Evolutionary conservation across 1,139 yeast genomes (phyloP), one percentile per base, ranked within the genome.

Genomic region (Magnusiomyces tetraspermus): DNA sequence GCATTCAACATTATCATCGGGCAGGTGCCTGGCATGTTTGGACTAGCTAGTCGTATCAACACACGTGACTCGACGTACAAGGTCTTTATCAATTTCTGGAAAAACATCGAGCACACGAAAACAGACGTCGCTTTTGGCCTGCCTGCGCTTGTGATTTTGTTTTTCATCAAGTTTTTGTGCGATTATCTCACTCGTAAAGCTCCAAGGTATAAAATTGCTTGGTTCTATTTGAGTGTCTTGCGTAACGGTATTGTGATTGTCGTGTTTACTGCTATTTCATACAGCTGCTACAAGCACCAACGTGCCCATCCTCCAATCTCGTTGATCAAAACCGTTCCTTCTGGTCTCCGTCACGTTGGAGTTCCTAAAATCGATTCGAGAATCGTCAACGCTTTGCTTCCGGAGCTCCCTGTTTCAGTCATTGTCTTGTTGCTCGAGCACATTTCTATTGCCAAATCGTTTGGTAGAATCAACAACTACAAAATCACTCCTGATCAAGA

Each of bases 401-500:
- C 83, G 3, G 94, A 89, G 64, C 71, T 90, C 51, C 97, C 97
- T 2, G 92, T 89, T 38, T 84, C 96, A 13, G 78, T 83, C 31
- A 83, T 90, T 60, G 83, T 90, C 54, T 75, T 90, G 60, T 77
- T 90, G 56, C 76, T 90, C 60, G 97, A 90, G 69, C 97, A 90
- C 68, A 89, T 90, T 66, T 92, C 97, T 53, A 90, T 90, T 62
- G 77, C 97, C 53, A 90, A 89, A 69, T 87, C 96, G 2, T 90
- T 90, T 65, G 97, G 96, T 57, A 79, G 97, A 71, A 74, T 89
- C 60, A 89, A 90, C 66, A 96, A 87, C 67, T 90, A 90, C 71
- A 87, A 86, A 63, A 84, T 90, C 63, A 78, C 82, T 56, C 96
- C 97, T 48, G 90, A 90, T 71, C 97, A 90, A 72, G 97, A 90